Base-by-base conservation (phyloP, 2,329 filamentous ascomycete species). In the Aureobasidium namibiae region DNA sequence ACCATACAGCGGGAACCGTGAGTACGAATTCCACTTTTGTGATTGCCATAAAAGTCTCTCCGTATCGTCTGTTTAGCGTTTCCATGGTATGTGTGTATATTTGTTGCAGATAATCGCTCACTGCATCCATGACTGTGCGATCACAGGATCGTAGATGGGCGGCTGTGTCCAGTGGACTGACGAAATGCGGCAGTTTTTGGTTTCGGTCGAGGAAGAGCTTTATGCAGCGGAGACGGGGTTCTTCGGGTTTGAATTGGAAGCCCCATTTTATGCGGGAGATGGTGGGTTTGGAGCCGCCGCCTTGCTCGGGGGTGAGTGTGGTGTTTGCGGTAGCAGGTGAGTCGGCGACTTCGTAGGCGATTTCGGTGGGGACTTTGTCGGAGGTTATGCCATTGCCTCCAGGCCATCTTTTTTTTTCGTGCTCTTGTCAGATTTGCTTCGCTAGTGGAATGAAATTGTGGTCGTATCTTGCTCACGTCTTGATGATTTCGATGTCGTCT, bases 321-420 rank as follows among this genome's bases (percentile, higher is more conserved):
- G 13, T 38, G 11, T 50, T 34, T 4, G 36, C 7, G 9, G 7
- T n/a, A 16, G 38, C 16, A 6, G 36, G 14, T 4, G 34, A 11
- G 14, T 44, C 39, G 39, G 42, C 11, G 7, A 36, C 44, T 8
- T 60, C 59, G 56, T 87, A 86, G 60, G 78, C 74, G 62, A 92
- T 87, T 71, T 92, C 88, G n/a, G 88, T 91, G 1, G 89, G 89
- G 2, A 92, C 88, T 77, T 92, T 92, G 77, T 92, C 89, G 39
- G 87, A 91, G 16, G 89, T 92, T 74, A 92, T 90, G 67, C 88
- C 88, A 68, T 92, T 92, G 34, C 88, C 87, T 29, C 89, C 89
- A 0, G 89, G 88, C 89, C 89, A 92, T 57, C 75, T 74, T 42
- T 49, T n/a, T 7, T 46, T 18, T 13, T 33, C 10, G 45, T 24